These are phyloP conservation scores for Cercospora sojina DNA, from an alignment of 2,329 filamentous ascomycete species.

Conservation along the genomic window DNA sequence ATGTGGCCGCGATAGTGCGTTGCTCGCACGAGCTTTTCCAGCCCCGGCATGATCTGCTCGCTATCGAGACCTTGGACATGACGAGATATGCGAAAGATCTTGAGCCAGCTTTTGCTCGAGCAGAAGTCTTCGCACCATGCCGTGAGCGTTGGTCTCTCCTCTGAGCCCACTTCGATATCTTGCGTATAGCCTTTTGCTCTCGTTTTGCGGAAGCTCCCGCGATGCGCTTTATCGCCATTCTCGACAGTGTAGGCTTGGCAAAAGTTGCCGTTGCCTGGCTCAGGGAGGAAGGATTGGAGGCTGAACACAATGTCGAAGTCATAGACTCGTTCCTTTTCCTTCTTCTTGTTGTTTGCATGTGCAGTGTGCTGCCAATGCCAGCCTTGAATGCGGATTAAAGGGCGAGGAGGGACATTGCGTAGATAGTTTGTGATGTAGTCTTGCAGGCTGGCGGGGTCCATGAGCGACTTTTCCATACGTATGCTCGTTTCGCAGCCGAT, in stretches of 20 bases:
- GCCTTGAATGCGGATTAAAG: slow-evolving; percentile 30
- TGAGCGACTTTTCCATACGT: slow-evolving; percentile 33
- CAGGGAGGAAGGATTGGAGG: slow-evolving; percentile 26
- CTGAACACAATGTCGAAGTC: slow-evolving; percentile 33
- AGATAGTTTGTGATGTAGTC: slow-evolving; percentile 32
- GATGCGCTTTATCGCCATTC: slow-evolving; percentile 60
- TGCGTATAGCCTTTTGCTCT: slow-evolving; percentile 50
- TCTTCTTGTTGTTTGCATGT: slow-evolving; percentile 32
- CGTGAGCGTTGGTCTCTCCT: slow-evolving; percentile 43
- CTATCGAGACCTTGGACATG: slow-evolving; percentile 62
- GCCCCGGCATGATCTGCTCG: slow-evolving; percentile 50
- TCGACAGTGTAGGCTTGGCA: slow-evolving; percentile 49
- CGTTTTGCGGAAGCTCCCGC: slow-evolving; percentile 61
- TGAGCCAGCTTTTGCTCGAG: slow-evolving; percentile 57
- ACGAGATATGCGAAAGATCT: slow-evolving; percentile 48
- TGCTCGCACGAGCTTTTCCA: slow-evolving; percentile 58
- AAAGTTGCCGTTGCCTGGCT: slow-evolving; percentile 15
- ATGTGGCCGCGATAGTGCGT: slow-evolving; percentile 68
- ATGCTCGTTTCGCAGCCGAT: slow-evolving; percentile 28
- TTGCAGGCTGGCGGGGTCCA: slow-evolving; percentile 26
- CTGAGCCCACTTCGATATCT: slow-evolving; percentile 47
- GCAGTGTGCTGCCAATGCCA: slow-evolving; percentile 30
- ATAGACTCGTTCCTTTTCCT: slow-evolving; percentile 29
- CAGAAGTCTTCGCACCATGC: slow-evolving; percentile 71
- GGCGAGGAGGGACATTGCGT: slow-evolving; percentile 25